Conservation (phyloP, 805 yeast genomes). For the Candida nitratophila region DNA sequence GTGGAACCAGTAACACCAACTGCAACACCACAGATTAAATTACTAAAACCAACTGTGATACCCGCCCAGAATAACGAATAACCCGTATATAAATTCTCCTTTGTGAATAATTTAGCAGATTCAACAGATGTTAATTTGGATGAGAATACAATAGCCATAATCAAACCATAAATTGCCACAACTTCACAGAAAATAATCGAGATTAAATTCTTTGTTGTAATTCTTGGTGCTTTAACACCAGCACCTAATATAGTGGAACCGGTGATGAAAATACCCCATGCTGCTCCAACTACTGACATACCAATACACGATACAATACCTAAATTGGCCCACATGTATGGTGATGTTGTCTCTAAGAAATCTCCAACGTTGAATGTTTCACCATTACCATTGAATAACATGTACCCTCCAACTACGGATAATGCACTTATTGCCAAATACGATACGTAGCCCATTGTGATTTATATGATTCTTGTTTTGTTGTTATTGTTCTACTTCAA, state of each 20-base stretch:
- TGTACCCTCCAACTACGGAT: conserved; percentile 34
- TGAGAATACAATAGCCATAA: conserved; percentile 95
- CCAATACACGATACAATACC: conserved; percentile 93
- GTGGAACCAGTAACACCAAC: conserved; percentile 98
- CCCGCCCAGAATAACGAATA: conserved; percentile 98
- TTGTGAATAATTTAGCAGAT: conserved; percentile 56
- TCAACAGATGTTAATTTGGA: conserved; percentile 74
- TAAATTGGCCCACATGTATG: conserved; percentile 93
- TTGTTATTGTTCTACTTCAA: no score
- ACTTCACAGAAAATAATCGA: conserved; percentile 98
- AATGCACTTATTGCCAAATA: conserved; percentile 22
- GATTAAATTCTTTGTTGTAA: conserved; percentile 93
- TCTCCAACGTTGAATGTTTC: conserved; percentile 88
- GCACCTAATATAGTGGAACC: conserved; percentile 95
- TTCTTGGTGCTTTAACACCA: conserved; percentile 96
- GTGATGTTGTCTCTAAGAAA: conserved; percentile 78
- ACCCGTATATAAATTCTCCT: conserved; percentile 88
- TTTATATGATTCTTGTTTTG: neutral
- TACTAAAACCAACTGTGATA: conserved; percentile 86
- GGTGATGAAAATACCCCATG: conserved; percentile 97
- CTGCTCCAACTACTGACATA: conserved; percentile 92
- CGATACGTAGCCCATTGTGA: conserved; percentile 15
- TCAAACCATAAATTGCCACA: conserved; percentile 95
- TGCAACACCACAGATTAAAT: conserved; percentile 92
- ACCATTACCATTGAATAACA: conserved; percentile 88